Conservation (phyloP, 257 asterid species). For the Solanum habrochaites region DNA sequence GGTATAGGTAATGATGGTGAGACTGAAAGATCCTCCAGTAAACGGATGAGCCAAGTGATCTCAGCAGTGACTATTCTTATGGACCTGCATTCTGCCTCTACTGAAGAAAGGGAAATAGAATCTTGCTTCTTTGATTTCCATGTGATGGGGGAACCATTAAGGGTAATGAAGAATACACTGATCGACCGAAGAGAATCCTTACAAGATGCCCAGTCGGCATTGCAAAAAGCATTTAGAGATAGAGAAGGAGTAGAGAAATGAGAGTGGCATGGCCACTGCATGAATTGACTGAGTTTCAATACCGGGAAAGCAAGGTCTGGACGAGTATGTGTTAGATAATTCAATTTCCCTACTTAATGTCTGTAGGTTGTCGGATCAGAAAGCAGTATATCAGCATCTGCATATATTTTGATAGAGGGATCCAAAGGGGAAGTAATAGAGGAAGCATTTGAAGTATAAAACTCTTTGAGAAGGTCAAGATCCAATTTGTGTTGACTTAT, state of each 20-base stretch:
- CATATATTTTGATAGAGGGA: too few relatives aligned
- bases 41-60: not conserved
- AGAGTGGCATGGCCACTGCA: not conserved
- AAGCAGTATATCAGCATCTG: too few relatives aligned
- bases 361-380: too few relatives aligned
- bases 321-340: too few relatives aligned
- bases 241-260: not conserved
- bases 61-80: not conserved
- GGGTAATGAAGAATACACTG: not conserved
- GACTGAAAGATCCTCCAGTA: not conserved
- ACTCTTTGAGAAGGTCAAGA: too few relatives aligned
- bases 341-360: too few relatives aligned
- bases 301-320: too few relatives aligned
- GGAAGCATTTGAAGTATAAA: too few relatives aligned
- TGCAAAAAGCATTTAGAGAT: not conserved
- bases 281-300: not conserved
- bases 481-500: too few relatives aligned
- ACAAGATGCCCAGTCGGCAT: not conserved
- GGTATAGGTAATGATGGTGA: not conserved
- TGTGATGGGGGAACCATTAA: not conserved
- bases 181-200: not conserved
- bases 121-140: not conserved
- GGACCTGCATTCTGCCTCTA: not conserved
- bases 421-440: too few relatives aligned
- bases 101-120: not conserved